phyloP scores from a whole-genome alignment of 2,329 filamentous ascomycete genomes.

The Xylaria sp. region DNA sequence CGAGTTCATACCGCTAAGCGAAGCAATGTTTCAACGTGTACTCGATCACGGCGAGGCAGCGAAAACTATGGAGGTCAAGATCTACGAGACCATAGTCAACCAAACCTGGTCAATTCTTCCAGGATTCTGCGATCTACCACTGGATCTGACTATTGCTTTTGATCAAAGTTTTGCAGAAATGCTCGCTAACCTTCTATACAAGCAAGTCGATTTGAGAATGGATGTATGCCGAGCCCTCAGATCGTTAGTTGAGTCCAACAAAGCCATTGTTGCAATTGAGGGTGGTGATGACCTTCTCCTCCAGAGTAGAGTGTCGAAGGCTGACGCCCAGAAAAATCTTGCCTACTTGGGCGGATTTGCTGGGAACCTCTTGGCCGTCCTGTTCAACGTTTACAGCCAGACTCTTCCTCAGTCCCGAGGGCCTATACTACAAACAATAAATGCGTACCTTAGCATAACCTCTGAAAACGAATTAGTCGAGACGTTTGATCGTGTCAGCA shows the following conservation, averaged over 20 bases:
- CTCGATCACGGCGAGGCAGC: conserved; percentile 82
- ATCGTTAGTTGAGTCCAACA: conserved; percentile 89
- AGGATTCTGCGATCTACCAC: conserved; percentile 91
- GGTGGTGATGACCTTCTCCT: conserved; percentile 77
- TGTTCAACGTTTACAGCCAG: conserved; percentile 99
- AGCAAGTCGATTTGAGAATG: conserved; percentile 85
- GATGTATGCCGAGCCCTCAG: conserved; percentile 89
- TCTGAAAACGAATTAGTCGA: conserved; percentile 80
- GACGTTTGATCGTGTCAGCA: conserved; percentile 87
- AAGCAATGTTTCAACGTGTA: conserved; percentile 88
- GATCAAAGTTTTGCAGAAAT: conserved; percentile 91
- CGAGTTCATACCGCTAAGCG: conserved; percentile 89
- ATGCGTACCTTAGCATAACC: conserved; percentile 91
- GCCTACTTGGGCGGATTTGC: conserved; percentile 82
- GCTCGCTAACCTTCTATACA: conserved; percentile 89
- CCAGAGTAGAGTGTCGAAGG: conserved; percentile 81
- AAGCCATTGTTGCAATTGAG: conserved; percentile 77
- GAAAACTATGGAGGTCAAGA: conserved; percentile 96
- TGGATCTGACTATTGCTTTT: conserved; percentile 80
- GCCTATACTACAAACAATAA: conserved; percentile 92
- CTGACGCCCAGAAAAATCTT: conserved; percentile 80
- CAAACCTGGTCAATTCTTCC: conserved; percentile 95
- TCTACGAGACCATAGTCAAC: conserved; percentile 89
- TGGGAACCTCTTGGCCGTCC: conserved; percentile 88
- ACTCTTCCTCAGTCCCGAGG: conserved; percentile 92